Evolutionary conservation across 2,329 filamentous ascomycete species (phyloP), one percentile per base, ranked within the genome.

Genomic region (Arthrobotrys musiformis): DNA sequence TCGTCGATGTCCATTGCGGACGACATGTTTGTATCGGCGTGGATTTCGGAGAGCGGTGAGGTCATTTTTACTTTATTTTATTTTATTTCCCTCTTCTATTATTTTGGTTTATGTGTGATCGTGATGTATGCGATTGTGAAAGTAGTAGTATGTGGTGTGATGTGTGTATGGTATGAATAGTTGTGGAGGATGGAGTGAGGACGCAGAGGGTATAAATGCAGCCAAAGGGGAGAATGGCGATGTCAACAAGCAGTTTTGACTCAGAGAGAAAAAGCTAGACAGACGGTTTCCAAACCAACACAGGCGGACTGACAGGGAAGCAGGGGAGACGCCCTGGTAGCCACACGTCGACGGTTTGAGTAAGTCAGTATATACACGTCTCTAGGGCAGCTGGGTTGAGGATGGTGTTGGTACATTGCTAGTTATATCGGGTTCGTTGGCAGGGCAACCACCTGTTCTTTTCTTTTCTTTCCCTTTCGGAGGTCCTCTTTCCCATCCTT

Each of bases 241-340:
- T 76, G 72, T 76, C 72, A 76, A 76, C 72, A 76, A 76, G 70
- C 58, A n/a, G n/a, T n/a, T n/a, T n/a, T n/a, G 19, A 7, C n/a
- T 6, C 9, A 9, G 17, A 40, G 22, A 33, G 13, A 50, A 44
- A 30, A 70, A 70, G n/a, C n/a, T n/a, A 70, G 26, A 66, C 22
- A 35, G 28, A 44, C 72, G 72, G 40, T 76, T 76, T 76, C 72
- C 72, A 70, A 76, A 76, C 56, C 72, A 76, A 76, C 66, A 70
- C 58, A 11, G 26, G 4, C 46, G 35, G n/a, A 70, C 58, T 8
- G 26, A 5, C 46, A 30, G n/a, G 40, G n/a, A 42, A 44, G 33
- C 56, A 76, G 64, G 72, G n/a, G 72, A 64, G 19, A 48, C 33
- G 72, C 72, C 64, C 48, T 63, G 68, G n/a, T n/a, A n/a, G n/a